Base-by-base conservation (phyloP, 352 stramenopile species). In the Phytophthora idaei region DNA sequence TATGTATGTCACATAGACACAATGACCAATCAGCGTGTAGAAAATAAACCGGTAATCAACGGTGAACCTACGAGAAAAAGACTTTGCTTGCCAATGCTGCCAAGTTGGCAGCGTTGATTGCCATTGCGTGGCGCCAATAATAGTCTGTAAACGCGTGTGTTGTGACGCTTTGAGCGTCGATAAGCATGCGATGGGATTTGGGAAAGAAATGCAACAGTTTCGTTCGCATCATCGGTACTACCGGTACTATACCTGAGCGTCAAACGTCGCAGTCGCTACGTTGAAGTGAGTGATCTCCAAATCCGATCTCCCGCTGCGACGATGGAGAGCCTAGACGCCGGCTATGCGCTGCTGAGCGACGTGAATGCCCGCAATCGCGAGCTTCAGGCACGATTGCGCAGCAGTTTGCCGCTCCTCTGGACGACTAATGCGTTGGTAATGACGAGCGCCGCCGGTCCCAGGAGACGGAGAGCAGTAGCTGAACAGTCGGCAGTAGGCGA, bases 331-430 rank as follows among this genome's bases (percentile, higher is more conserved):
- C 71, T 90, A 3, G 80, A 92, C 21, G 76, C 72, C 1, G 55
- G 79, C 49, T 90, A 89, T 50, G 81, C 81, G 12, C 71, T 90
- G 51, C 59, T 92, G 53, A 70, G 76, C 49, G 81, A 89, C 31
- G 80, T 78, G 44, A 74, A 58, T 12, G 78, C 81, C 11, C 78
- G 64, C 21, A 80, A 77, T 54, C 77, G 80, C 11, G 80, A 69
- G 49, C 57, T 92, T 11, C 63, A 89, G 57, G 58, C 71, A 10
- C 66, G 71, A n/a, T 74, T 90, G 5, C 78, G 77, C 15, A 71
- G 66, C 27, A 84, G 62, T 21, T 72, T 88, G 17, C 78, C 84
- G 25, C 54, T 90, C 14, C 57, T 89, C 15, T 90, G 83, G 81
- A 71, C 61, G 12, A 70, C 77, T 15, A 76, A 77, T 10, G 77